These are phyloP conservation scores for Platismatia glauca DNA, from an alignment of 495 filamentous ascomycete genomes.

Conservation along the genomic window DNA sequence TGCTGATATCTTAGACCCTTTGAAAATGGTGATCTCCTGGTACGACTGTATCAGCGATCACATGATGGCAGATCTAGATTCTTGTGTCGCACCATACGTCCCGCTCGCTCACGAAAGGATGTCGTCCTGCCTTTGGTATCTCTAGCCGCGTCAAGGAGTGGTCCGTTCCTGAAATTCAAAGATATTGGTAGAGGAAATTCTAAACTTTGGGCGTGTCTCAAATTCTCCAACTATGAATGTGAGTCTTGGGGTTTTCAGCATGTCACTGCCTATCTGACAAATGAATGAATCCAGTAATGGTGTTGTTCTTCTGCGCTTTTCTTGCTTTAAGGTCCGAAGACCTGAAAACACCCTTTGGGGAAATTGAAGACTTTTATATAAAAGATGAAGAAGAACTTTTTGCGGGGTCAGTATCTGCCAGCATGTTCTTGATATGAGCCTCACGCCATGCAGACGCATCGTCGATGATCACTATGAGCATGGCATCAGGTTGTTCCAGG, in stretches of 20 bases:
- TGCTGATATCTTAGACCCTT: conserved; percentile 28
- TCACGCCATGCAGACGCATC: conserved; percentile 46
- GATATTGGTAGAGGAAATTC: conserved; percentile 28
- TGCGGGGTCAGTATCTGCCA: conserved; percentile 48
- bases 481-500: conserved; percentile 61
- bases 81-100: conserved; percentile 41
- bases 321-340: conserved; percentile 67
- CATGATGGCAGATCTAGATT: conserved; percentile 49
- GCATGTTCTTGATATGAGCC: background rate
- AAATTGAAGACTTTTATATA: conserved; percentile 51
- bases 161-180: conserved; percentile 47
- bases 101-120: conserved; percentile 32
- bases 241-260: conserved; percentile 7
- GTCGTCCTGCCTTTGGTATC: conserved; percentile 44
- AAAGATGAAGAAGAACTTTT: conserved; percentile 57
- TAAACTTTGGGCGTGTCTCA: conserved; percentile 24
- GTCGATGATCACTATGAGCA: conserved; percentile 62
- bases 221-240: conserved; percentile 19
- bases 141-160: conserved; percentile 44
- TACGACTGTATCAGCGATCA: conserved; percentile 48
- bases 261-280: background rate
- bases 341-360: conserved; percentile 38
- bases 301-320: conserved; percentile 70
- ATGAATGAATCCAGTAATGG: conserved; percentile 45
- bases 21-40: conserved; percentile 40